Base-by-base conservation (phyloP, 2,329 filamentous ascomycete species). In the Cladosporium sp. region DNA sequence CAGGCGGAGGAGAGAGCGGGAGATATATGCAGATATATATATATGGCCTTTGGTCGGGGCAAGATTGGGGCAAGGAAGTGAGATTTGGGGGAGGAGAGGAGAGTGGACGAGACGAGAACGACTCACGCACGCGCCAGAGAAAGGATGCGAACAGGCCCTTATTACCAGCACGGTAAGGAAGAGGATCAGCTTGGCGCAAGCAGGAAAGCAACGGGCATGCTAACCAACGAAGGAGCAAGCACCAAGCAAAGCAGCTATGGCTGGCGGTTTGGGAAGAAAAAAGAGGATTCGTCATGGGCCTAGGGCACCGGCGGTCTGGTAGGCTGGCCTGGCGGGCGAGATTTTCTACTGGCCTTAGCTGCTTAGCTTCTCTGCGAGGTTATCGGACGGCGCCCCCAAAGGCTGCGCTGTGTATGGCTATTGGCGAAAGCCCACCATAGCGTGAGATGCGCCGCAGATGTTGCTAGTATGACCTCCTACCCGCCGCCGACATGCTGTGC, bases 271-370 rank as follows among this genome's bases (percentile, higher is more conserved):
- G 22, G 22, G 5, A 27, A 27, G 9, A 9, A 27, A 27, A 27
- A 27, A 27, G 22, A 27, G 9, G 22, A 27, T 9, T 27, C 22
- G 22, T 27, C 22, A 27, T 27, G 22, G 5, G 22, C 9, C 39
- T 41, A 41, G 22, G 39, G 42, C 42, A 32, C 42, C 32, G 42
- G 4, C n/a, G 32, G 42, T 32, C 42, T 45, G 42, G 42, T 45
- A 22, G 41, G 29, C 19, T 18, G 25, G 20, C 20, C 20, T 45
- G 32, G 22, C 9, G 4, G 22, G 22, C 22, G 30, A 20, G 18
- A 13, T 43, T 38, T 46, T 9, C 22, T 9, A 5, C 22, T 27
- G 22, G 22, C 22, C 22, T 27, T 27, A 27, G 35, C 42, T 46
- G 22, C 22, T 41, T 15, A 11, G 15, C 25, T 19, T 27, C 13